A percentile compares a stretch with the other conserved stretches of the same genome.
Conservation (phyloP, 169 alveolate species). For the Eimeria praecox region DNA sequence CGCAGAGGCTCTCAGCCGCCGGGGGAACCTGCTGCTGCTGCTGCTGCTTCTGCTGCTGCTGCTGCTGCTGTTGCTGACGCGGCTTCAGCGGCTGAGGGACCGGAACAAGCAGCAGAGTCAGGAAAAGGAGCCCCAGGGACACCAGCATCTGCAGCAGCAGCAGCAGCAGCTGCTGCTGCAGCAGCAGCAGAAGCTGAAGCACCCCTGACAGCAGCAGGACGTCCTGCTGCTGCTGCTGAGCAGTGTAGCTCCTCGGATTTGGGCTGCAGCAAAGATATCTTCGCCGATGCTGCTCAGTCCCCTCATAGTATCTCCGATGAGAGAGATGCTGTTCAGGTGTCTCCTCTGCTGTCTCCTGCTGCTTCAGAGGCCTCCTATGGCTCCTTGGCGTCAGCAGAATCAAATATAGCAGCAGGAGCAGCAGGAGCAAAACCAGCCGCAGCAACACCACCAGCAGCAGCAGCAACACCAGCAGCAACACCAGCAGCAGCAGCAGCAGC, state of each 20-base stretch:
- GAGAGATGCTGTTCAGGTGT: not conserved
- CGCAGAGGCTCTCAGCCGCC: not conserved
- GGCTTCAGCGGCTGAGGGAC: not conserved
- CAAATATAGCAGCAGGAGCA: not conserved
- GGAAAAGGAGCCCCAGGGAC: not conserved
- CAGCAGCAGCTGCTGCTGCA: constrained; percentile 22
- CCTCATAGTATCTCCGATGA: not conserved
- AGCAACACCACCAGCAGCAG: not conserved
- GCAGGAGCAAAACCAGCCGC: not conserved
- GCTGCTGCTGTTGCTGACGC: not conserved
- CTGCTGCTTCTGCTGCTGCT: not conserved
- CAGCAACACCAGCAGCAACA: not conserved
- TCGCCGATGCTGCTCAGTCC: not conserved
- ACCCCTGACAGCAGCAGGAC: not conserved
- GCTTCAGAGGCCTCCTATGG: not conserved
- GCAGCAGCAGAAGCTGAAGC: not conserved
- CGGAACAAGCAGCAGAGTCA: not conserved
- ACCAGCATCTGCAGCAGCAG: not conserved
- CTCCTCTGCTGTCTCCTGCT: not conserved
- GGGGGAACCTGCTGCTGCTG: not conserved
- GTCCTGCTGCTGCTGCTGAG: not conserved
- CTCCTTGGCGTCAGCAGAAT: not conserved
- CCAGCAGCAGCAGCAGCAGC: not conserved
- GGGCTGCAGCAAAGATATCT: not conserved
- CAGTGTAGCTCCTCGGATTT: not conserved